These are phyloP conservation scores for Cystobasidiaceae sp. DNA, from an alignment of 1,284 basidiomycete species.

Conservation along the genomic window DNA sequence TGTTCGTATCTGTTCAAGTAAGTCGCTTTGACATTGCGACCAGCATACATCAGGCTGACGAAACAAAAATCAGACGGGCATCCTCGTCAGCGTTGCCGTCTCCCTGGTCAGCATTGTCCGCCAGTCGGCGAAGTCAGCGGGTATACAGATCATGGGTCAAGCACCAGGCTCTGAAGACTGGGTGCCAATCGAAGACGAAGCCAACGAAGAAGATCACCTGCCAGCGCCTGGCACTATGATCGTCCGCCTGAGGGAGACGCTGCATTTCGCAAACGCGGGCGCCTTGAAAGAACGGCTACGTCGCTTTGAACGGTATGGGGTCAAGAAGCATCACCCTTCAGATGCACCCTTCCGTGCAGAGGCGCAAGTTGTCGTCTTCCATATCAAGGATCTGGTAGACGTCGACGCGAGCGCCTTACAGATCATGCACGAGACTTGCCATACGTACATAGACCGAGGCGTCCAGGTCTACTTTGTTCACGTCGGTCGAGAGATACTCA, in stretches of 20 bases:
- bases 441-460: slow-evolving; percentile 60
- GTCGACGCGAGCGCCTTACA: slow-evolving; percentile 58
- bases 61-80: slow-evolving; percentile 52
- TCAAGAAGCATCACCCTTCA: slow-evolving; percentile 69
- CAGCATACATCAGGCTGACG: neutral
- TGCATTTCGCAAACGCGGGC: slow-evolving; percentile 84
- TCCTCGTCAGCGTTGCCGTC: slow-evolving; percentile 74
- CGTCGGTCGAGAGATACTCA: slow-evolving; percentile 2
- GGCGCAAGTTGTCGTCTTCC: slow-evolving; percentile 75
- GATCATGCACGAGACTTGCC: slow-evolving; percentile 72
- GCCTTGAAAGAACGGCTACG: slow-evolving; percentile 78
- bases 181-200: slow-evolving; percentile 57
- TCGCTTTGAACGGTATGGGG: slow-evolving; percentile 56
- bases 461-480: slow-evolving; percentile 28
- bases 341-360: slow-evolving; percentile 71
- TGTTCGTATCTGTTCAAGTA: slow-evolving; percentile 72
- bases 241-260: slow-evolving; percentile 69
- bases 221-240: slow-evolving; percentile 70
- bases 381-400: slow-evolving; percentile 61
- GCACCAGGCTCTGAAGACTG: slow-evolving; percentile 74
- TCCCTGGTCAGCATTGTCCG: slow-evolving; percentile 82
- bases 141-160: slow-evolving; percentile 70
- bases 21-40: neutral
- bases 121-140: slow-evolving; percentile 65
- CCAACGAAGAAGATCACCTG: slow-evolving; percentile 55